Evolutionary conservation across 2,329 filamentous ascomycete species (phyloP), one percentile per base, ranked within the genome.

Genomic region (Cadophora malorum): DNA sequence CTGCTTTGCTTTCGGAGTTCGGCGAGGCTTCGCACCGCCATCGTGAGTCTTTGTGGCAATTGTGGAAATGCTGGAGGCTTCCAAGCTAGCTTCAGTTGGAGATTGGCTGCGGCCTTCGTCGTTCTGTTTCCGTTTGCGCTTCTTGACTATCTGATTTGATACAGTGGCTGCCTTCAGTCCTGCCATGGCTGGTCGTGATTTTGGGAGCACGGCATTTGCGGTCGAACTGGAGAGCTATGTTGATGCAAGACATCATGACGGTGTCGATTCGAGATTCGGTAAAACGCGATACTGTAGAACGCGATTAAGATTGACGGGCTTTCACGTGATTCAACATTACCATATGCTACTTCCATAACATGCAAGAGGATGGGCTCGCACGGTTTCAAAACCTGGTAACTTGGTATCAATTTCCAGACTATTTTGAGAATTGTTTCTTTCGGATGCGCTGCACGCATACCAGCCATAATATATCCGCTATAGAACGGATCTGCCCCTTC

Each of bases 31-130:
- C 52, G 67, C 23, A 5, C 73, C 73, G 83, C 85, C 85, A 81
- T 88, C 85, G 59, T 85, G 80, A 31, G 80, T 83, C 75, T 88
- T 89, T 1, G 86, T 88, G 3, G 84, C 82, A 19, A 88, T 76
- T 23, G 78, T 82, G 1, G 80, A 81, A 3, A 80, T 84, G 31
- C 21, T 70, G 10, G 71, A 66, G 23, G 45, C 35, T 50, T 73
- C 60, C 50, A 64, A 53, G 4, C 63, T 61, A 49, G 50, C 60
- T 62, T 66, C 58, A 16, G 56, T 61, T 49, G 16, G 31, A n/a
- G 60, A 47, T 49, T 23, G 38, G 38, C 49, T 47, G 21, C 72
- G 68, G 28, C 58, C 41, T 8, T 77, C 74, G 64, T 77, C 75
- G n/a, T 69, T 35, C 45, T 71, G 70, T 66, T 74, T 75, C 41